Percentiles rank a stretch among this genome's conserved stretches.
Conservation (phyloP, 108 stramenopile species). For the Cylindrotheca closterium region DNA sequence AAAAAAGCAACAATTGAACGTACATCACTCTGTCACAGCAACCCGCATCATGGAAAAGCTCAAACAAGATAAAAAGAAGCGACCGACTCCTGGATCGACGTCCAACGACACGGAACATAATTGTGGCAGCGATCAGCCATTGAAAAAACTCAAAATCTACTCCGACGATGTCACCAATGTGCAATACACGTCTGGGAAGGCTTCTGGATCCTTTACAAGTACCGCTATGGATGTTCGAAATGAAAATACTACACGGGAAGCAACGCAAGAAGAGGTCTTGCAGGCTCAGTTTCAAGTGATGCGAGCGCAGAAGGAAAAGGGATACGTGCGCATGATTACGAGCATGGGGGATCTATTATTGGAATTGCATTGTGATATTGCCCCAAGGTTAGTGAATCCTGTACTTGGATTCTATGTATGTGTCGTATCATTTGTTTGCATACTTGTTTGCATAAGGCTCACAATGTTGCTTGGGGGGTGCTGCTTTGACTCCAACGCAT, state of each 20-base stretch:
- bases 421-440: too few species aligned
- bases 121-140: slow-evolving; percentile 1
- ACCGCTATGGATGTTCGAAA: slow-evolving; percentile 51
- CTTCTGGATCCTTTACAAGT: slow-evolving; percentile 76
- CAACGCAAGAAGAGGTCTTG: slow-evolving; percentile 88
- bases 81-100: too few species aligned
- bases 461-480: too few species aligned
- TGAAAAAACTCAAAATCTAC: slow-evolving; percentile 44
- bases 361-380: slow-evolving; percentile 93
- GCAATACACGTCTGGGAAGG: slow-evolving; percentile 64
- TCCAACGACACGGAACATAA: background rate
- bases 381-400: slow-evolving; percentile 36
- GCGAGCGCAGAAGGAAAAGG: slow-evolving; percentile 54
- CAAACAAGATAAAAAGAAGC: slow-evolving; percentile 12
- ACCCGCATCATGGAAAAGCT: slow-evolving; percentile 82
- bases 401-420: background rate
- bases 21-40: slow-evolving; percentile 71
- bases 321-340: slow-evolving; percentile 84
- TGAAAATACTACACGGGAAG: slow-evolving; percentile 60
- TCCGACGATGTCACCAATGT: slow-evolving; percentile 66
- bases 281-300: slow-evolving; percentile 73
- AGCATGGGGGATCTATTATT: slow-evolving; percentile 85
- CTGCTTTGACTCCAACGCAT: too few species aligned
- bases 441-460: too few species aligned
- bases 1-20: slow-evolving; percentile 27